A percentile compares a stretch with the other conserved stretches of the same genome.
phyloP scores from a whole-genome alignment of 768 basidiomycete species.

The Amanita exitialis region DNA sequence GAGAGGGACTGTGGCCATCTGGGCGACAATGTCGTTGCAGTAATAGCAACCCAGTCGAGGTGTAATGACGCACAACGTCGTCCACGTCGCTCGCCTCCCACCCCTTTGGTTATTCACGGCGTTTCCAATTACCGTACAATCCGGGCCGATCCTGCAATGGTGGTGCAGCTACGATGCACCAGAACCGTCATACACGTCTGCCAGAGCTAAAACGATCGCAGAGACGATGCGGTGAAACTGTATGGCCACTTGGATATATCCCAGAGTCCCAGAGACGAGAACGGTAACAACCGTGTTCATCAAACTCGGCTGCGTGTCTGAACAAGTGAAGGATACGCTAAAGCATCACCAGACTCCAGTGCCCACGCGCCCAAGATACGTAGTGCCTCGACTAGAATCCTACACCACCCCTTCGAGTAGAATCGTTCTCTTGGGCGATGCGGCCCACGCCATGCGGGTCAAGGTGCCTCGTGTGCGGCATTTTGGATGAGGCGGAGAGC shows the following conservation, averaged over 20 bases:
- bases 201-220: conserved; percentile 9
- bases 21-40: no score
- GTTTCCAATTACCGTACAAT: no score
- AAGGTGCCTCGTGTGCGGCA: conserved; percentile 29
- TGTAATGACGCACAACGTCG: no score
- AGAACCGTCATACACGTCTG: conserved; percentile 6
- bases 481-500: no score
- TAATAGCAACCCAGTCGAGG: no score
- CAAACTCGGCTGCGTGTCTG: conserved; percentile 17
- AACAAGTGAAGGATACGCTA: conserved; percentile 3
- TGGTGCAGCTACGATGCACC: conserved; percentile 29
- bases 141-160: conserved; percentile 23
- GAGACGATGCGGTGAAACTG: conserved; percentile 14
- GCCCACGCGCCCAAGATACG: conserved; percentile 27
- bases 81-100: no score
- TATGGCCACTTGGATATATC: conserved; percentile 25
- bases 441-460: conserved; percentile 34
- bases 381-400: conserved; percentile 24
- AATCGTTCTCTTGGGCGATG: conserved; percentile 32
- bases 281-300: conserved; percentile 21
- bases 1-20: conserved; percentile 48
- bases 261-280: conserved; percentile 14
- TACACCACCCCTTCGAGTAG: conserved; percentile 18
- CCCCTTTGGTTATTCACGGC: no score
- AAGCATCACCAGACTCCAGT: conserved; percentile 10